phyloP scores from a whole-genome alignment of 441 rosid genomes.

The Biscutella auriculata region DNA sequence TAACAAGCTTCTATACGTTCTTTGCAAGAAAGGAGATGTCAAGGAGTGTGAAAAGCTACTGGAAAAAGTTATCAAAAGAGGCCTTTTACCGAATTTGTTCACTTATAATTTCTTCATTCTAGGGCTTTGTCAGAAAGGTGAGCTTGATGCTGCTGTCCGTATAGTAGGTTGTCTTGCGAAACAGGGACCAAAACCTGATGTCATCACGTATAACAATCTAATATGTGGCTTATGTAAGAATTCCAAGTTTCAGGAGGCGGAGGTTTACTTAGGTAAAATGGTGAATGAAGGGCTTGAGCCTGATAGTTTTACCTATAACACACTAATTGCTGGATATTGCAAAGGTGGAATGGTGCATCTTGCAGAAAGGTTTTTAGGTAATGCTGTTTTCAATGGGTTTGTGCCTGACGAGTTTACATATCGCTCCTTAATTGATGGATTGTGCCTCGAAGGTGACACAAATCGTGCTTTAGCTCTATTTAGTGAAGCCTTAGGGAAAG shows the following conservation, averaged over 20 bases:
- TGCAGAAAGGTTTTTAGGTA: constrained; percentile 54
- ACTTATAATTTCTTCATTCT: constrained; percentile 66
- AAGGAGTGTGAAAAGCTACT: constrained; percentile 68
- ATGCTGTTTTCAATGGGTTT: constrained; percentile 72
- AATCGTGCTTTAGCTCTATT: constrained; percentile 64
- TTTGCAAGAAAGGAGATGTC: constrained; percentile 66
- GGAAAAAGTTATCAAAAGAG: constrained; percentile 64
- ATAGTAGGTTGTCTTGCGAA: constrained; percentile 43
- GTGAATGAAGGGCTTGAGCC: constrained; percentile 73
- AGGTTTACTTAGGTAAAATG: constrained; percentile 62
- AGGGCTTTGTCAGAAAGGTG: constrained; percentile 71
- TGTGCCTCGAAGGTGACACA: constrained; percentile 55
- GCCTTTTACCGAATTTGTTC: constrained; percentile 60
- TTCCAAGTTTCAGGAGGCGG: constrained; percentile 56
- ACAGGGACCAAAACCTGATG: constrained; percentile 66
- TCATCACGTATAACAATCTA: constrained; percentile 69
- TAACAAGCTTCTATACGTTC: constrained; percentile 71
- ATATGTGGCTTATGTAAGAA: constrained; percentile 71
- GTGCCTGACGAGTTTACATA: constrained; percentile 73
- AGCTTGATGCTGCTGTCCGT: constrained; percentile 42
- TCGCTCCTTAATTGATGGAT: constrained; percentile 58
- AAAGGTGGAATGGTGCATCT: constrained; percentile 48
- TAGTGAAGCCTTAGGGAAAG: constrained; percentile 45
- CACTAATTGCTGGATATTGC: constrained; percentile 69
- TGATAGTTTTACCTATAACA: constrained; percentile 66